Evolutionary conservation across 2,329 filamentous ascomycete species (phyloP).

Genomic region (Aspergillus tamarii): DNA sequence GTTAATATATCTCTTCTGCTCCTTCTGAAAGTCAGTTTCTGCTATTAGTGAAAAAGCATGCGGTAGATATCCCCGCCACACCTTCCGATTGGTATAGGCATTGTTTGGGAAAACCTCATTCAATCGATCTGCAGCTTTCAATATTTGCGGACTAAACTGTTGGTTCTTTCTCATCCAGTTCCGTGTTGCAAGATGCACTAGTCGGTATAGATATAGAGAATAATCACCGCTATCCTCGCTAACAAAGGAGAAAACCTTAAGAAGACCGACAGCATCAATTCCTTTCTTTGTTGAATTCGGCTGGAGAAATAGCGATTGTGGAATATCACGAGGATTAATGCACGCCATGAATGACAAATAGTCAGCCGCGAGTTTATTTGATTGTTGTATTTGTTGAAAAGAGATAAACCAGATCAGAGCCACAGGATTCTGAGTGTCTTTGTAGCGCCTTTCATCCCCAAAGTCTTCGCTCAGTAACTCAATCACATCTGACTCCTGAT

Average conservation of each 20-base stretch:
- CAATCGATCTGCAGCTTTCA: slow-evolving; percentile 7
- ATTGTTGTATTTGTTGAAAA: slow-evolving; percentile 18
- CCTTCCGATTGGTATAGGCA: slow-evolving; percentile 10
- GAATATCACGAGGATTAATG: slow-evolving; percentile 15
- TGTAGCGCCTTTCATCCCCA: slow-evolving; percentile 17
- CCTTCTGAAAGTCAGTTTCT: slow-evolving; percentile 1
- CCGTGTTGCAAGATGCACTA: slow-evolving; percentile 20
- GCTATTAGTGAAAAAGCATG: slow-evolving; percentile 10
- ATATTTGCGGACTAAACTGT: neutral
- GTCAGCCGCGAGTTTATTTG: slow-evolving; percentile 9
- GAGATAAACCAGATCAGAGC: slow-evolving; percentile 21
- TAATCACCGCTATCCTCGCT: slow-evolving; percentile 1
- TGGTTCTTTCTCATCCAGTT: slow-evolving; percentile 18
- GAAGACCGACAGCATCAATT: slow-evolving; percentile 17
- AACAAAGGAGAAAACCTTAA: slow-evolving; percentile 20
- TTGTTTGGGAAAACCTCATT: slow-evolving; percentile 11
- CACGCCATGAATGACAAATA: slow-evolving; percentile 10
- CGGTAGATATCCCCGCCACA: slow-evolving; percentile 20
- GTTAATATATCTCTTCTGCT: neutral
- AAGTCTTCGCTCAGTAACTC: slow-evolving; percentile 20
- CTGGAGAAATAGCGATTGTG: slow-evolving; percentile 16
- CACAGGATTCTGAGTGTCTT: slow-evolving; percentile 16
- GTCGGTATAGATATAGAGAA: slow-evolving; percentile 17
- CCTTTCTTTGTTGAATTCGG: slow-evolving; percentile 1
- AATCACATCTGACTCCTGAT: slow-evolving; percentile 10